These are phyloP conservation scores for Yarrowia phangngaensis DNA, from an alignment of 805 yeast genomes.

Conservation along the genomic window DNA sequence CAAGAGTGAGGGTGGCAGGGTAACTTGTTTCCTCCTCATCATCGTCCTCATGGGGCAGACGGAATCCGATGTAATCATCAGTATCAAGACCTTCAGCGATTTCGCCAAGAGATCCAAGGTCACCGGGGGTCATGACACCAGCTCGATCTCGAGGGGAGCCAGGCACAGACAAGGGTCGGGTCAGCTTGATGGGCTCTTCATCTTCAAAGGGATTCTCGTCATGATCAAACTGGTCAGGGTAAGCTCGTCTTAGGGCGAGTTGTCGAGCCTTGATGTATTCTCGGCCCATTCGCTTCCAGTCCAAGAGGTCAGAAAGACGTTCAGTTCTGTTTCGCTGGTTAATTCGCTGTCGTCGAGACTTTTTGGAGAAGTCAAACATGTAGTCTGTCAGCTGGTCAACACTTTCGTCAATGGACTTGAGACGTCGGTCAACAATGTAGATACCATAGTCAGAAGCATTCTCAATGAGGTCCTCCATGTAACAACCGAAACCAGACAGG, in stretches of 20 bases:
- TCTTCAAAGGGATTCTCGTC: slow-evolving; percentile 41
- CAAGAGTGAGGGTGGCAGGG: slow-evolving; percentile 32
- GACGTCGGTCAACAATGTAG: slow-evolving; percentile 91
- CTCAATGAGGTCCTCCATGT: slow-evolving; percentile 96
- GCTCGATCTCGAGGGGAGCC: slow-evolving; percentile 83
- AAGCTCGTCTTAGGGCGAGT: slow-evolving; percentile 86
- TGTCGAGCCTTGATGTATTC: slow-evolving; percentile 95
- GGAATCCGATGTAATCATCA: slow-evolving; percentile 64
- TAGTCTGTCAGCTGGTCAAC: slow-evolving; percentile 83
- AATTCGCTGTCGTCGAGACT: slow-evolving; percentile 94
- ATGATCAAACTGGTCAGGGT: slow-evolving; percentile 68
- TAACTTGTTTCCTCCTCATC: slow-evolving; percentile 37
- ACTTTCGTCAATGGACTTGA: slow-evolving; percentile 87
- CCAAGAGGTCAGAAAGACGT: slow-evolving; percentile 83
- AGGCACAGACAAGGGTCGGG: slow-evolving; percentile 93
- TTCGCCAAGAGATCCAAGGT: slow-evolving; percentile 93
- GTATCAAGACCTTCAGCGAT: slow-evolving; percentile 64
- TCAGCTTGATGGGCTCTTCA: slow-evolving; percentile 49
- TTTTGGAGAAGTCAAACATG: slow-evolving; percentile 83
- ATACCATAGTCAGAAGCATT: slow-evolving; percentile 94
- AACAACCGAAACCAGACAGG: slow-evolving; percentile 94
- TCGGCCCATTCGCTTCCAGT: slow-evolving; percentile 97
- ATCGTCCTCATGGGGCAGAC: slow-evolving; percentile 42
- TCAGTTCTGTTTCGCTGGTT: slow-evolving; percentile 97
- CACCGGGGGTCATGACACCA: slow-evolving; percentile 94